These are phyloP conservation scores for Cenococcum geophilum DNA, from an alignment of 495 filamentous ascomycete genomes.

Conservation along the genomic window DNA sequence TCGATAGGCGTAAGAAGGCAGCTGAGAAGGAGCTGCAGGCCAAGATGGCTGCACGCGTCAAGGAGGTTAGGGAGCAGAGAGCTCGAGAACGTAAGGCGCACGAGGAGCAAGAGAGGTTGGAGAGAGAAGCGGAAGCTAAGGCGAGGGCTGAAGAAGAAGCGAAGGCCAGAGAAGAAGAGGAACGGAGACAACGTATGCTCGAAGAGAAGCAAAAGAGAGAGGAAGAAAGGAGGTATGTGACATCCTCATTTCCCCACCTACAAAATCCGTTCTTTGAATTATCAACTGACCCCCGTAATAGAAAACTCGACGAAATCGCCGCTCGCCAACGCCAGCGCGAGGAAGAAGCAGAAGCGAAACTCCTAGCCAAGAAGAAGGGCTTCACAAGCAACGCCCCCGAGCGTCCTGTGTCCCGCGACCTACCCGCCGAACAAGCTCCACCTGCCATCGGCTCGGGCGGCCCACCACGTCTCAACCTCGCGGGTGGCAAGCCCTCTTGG, in stretches of 20 bases:
- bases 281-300: conserved; percentile 32
- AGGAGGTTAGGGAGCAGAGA: conserved; percentile 72
- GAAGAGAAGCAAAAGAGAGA: conserved; percentile 77
- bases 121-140: conserved; percentile 79
- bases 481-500: conserved; percentile 58
- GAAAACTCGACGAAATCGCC: conserved; percentile 61
- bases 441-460: conserved; percentile 50
- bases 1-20: conserved; percentile 83
- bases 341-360: conserved; percentile 57
- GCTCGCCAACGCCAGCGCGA: conserved; percentile 61
- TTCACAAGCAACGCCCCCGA: conserved; percentile 31
- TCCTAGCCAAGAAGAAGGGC: conserved; percentile 43
- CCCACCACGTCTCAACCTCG: conserved; percentile 64
- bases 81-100: conserved; percentile 69
- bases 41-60: conserved; percentile 77
- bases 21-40: conserved; percentile 85
- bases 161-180: conserved; percentile 65
- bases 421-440: conserved; percentile 22
- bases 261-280: neutral
- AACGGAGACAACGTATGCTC: conserved; percentile 53
- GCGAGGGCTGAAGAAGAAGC: conserved; percentile 74
- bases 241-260: conserved; percentile 2
- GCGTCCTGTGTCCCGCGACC: conserved; percentile 33
- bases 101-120: conserved; percentile 69
- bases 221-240: conserved; percentile 65